Evolutionary conservation across 192 early-diverging fungal species (phyloP).

Genomic region (Pilaira anomala): DNA sequence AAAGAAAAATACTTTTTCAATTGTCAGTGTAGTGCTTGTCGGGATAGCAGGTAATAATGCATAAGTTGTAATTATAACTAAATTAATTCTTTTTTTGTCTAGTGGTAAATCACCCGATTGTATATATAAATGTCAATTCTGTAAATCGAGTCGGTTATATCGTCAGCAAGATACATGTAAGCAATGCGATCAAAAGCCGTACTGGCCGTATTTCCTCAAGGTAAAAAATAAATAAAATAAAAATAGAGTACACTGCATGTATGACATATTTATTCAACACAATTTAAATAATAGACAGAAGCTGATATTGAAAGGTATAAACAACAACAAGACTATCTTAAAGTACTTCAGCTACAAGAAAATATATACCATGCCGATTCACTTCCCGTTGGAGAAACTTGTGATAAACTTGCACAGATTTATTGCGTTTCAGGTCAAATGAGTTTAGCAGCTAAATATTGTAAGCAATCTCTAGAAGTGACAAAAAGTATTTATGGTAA

Average conservation of each 20-base stretch:
- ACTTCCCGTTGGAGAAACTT: slow-evolving; percentile 5
- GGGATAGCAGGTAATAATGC: not conserved
- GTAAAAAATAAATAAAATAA: not conserved
- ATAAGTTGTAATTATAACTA: not conserved
- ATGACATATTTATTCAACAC: not conserved
- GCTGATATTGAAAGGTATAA: not conserved
- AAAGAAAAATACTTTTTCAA: slow-evolving; percentile 21
- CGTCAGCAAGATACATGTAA: slow-evolving; percentile 1
- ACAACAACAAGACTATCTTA: not conserved
- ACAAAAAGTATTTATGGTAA: slow-evolving; percentile 8
- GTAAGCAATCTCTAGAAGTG: slow-evolving; percentile 12
- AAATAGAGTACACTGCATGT: too few species aligned
- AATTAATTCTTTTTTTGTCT: not conserved
- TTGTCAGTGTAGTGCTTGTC: slow-evolving; percentile 14
- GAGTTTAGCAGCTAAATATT: slow-evolving; percentile 4
- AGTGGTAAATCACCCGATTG: not conserved
- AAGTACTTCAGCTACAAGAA: slow-evolving; percentile 14
- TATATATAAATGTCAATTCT: slow-evolving; percentile 16
- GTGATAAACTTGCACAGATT: slow-evolving; percentile 13
- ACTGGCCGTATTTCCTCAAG: slow-evolving; percentile 12
- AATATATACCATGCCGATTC: slow-evolving; percentile 3
- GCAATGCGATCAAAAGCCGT: not conserved
- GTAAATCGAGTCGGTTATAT: slow-evolving; percentile 12
- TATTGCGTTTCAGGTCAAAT: not conserved
- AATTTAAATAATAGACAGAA: not conserved